These are phyloP conservation scores for Phialocephala sp. DNA, from an alignment of 2,329 filamentous ascomycete genomes.

Conservation along the genomic window DNA sequence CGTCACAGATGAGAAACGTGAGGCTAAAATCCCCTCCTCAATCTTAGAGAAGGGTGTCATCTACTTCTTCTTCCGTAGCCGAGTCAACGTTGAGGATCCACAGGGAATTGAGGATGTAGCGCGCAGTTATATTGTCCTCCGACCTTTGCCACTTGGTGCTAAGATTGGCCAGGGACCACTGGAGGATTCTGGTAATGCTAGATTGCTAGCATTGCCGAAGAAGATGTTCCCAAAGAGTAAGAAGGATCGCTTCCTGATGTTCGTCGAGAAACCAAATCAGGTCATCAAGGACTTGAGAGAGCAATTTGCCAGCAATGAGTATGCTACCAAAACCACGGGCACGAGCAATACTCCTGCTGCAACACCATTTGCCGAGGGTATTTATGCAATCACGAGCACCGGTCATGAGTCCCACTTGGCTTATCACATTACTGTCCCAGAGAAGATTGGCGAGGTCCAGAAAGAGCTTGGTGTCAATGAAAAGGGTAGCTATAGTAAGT, in stretches of 20 bases:
- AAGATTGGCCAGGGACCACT: constrained; percentile 62
- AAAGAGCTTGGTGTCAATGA: constrained; percentile 72
- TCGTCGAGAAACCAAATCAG: constrained; percentile 76
- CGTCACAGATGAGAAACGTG: constrained; percentile 44
- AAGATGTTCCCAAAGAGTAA: constrained; percentile 77
- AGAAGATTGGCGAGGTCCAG: constrained; percentile 73
- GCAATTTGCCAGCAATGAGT: constrained; percentile 68
- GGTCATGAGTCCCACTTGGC: constrained; percentile 76
- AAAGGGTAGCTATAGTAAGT: constrained; percentile 68
- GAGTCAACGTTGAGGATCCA: constrained; percentile 75
- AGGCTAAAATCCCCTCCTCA: constrained; percentile 49
- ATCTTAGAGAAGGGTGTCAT: constrained; percentile 88
- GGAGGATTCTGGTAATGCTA: constrained; percentile 62
- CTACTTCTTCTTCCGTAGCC: constrained; percentile 87
- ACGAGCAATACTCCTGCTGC: constrained; percentile 69
- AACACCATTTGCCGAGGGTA: constrained; percentile 79
- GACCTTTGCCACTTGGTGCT: constrained; percentile 73
- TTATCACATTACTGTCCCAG: constrained; percentile 79
- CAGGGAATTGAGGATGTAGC: constrained; percentile 74
- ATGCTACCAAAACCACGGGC: constrained; percentile 76
- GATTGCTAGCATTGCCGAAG: constrained; percentile 81
- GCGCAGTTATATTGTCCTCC: constrained; percentile 79
- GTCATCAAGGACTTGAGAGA: constrained; percentile 74
- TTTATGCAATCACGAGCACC: constrained; percentile 80
- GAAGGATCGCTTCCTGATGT: constrained; percentile 76